These are phyloP conservation scores for Fraxinus latifolia DNA, from an alignment of 305 asterid genomes.

Conservation along the genomic window DNA sequence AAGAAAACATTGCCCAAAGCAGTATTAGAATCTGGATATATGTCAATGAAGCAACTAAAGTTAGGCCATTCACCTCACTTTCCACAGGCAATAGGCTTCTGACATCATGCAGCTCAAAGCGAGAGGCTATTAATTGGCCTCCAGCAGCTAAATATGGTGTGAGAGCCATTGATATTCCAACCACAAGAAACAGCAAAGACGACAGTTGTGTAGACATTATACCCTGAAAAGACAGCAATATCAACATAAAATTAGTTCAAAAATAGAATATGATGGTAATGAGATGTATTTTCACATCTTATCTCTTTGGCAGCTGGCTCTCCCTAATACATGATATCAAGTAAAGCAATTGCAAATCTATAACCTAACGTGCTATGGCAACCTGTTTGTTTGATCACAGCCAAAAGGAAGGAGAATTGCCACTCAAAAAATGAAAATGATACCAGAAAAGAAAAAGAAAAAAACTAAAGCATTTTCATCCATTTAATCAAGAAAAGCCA, in stretches of 20 bases:
- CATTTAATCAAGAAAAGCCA: conserved; percentile 11
- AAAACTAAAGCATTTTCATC: neutral
- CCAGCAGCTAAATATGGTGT: conserved; percentile 99
- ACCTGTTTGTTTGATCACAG: conserved; percentile 6
- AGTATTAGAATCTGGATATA: conserved; percentile 11
- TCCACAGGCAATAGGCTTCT: conserved; percentile 93
- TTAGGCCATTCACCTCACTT: conserved; percentile 73
- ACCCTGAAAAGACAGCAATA: conserved; percentile 55
- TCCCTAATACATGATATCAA: conserved; percentile 22
- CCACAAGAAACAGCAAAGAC: conserved; percentile 92
- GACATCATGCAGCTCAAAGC: conserved; percentile 96
- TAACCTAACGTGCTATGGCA: neutral
- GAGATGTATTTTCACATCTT: conserved; percentile 9
- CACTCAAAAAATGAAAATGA: conserved; percentile 4
- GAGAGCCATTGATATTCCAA: conserved; percentile 96
- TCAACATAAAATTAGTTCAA: neutral
- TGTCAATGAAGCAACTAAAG: conserved; percentile 19
- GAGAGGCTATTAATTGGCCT: conserved; percentile 97
- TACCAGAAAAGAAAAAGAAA: conserved; percentile 6
- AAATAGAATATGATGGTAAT: neutral
- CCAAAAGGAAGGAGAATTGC: neutral
- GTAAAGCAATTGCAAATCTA: conserved; percentile 17
- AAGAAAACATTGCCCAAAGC: conserved; percentile 3
- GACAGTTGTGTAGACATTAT: conserved; percentile 91
- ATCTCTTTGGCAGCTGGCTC: conserved; percentile 15